A percentile compares a stretch with the other conserved stretches of the same genome.
Conservation (phyloP, 2,329 filamentous ascomycete species). For the Cordyceps javanica region DNA sequence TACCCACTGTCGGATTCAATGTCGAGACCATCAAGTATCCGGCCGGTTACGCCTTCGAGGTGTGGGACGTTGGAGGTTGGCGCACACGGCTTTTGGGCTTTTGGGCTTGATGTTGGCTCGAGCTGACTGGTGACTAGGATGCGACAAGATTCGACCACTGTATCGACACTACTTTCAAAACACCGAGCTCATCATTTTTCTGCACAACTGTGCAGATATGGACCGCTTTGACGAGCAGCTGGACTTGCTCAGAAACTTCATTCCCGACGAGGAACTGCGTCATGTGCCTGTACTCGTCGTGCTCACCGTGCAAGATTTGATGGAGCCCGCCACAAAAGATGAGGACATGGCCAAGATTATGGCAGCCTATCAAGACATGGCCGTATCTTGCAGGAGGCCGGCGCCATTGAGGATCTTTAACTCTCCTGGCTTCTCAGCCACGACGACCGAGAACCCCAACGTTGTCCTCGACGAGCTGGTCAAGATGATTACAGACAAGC, state of each 20-base stretch:
- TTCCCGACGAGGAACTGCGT: constrained; percentile 16
- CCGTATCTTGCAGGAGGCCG: constrained; percentile 7
- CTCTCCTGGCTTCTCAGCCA: constrained; percentile 19
- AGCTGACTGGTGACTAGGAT: constrained; percentile 15
- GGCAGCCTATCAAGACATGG: neutral
- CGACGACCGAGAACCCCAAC: neutral
- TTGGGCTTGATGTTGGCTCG: neutral
- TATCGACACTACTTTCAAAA: constrained; percentile 21
- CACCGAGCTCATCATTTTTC: constrained; percentile 23
- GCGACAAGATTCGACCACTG: constrained; percentile 23
- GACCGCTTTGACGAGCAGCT: constrained; percentile 21
- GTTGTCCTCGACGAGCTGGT: constrained; percentile 9
- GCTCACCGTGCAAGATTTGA: constrained; percentile 27
- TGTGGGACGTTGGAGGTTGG: constrained; percentile 27
- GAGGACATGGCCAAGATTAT: constrained; percentile 15
- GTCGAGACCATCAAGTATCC: constrained; percentile 63
- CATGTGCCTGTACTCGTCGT: constrained; percentile 23
- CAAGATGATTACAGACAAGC: constrained; percentile 17
- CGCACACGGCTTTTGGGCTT: neutral
- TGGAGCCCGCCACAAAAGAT: constrained; percentile 16
- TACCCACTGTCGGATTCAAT: constrained; percentile 93
- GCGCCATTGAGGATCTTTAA: constrained; percentile 19
- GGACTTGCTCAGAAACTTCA: constrained; percentile 21
- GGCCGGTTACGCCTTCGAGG: constrained; percentile 17
- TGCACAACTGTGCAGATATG: constrained; percentile 23